Evolutionary conservation across 108 stramenopile genomes (phyloP).

Genomic region (Cyclotella choctawhatcheeana): DNA sequence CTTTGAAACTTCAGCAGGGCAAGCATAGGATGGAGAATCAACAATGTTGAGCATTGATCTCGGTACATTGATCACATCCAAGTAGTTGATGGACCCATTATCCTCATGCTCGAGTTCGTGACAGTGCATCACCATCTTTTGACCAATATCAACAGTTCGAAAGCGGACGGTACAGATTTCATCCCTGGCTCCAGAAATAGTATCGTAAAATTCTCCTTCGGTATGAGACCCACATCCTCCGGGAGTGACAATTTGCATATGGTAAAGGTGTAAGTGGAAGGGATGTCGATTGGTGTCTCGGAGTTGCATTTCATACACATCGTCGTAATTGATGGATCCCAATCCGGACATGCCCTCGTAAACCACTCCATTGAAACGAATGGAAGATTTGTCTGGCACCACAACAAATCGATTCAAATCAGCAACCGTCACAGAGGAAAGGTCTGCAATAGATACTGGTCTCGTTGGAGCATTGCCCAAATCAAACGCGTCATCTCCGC

Average conservation of each 20-base stretch:
- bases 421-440: not conserved
- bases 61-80: slow-evolving; percentile 27
- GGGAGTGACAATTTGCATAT: slow-evolving; percentile 49
- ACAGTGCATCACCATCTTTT: slow-evolving; percentile 52
- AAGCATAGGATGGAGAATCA: not conserved
- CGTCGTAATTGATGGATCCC: slow-evolving; percentile 25
- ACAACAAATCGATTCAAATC: not conserved
- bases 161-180: slow-evolving; percentile 43
- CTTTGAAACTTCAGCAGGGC: not conserved
- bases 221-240: slow-evolving; percentile 53
- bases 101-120: slow-evolving; percentile 57
- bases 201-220: slow-evolving; percentile 61
- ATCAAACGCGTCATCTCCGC: slow-evolving; percentile 25
- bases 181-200: slow-evolving; percentile 24
- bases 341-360: slow-evolving; percentile 15
- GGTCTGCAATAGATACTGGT: not conserved
- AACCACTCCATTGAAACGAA: slow-evolving; percentile 37
- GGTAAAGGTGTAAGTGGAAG: slow-evolving; percentile 58
- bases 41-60: not conserved
- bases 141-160: slow-evolving; percentile 40
- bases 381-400: not conserved
- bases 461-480: not conserved
- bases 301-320: slow-evolving; percentile 47
- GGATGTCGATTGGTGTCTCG: slow-evolving; percentile 33
- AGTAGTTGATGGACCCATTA: slow-evolving; percentile 45